Evolutionary conservation across 1,284 basidiomycete genomes (phyloP), one percentile per base, ranked within the genome.

Genomic region (Tilletiopsis washingtonensis): DNA sequence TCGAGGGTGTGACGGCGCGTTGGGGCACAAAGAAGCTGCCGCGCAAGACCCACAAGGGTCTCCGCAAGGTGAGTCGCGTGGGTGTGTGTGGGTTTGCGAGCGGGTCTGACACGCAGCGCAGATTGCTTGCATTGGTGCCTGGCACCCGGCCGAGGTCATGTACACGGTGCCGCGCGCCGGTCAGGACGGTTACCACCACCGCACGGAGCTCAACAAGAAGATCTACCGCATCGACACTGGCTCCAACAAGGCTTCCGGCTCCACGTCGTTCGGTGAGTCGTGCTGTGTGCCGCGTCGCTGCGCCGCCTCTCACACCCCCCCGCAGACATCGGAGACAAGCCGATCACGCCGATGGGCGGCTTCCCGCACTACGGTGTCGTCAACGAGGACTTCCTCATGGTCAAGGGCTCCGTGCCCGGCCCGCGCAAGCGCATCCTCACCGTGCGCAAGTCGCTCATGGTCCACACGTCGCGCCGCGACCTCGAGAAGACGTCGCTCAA

Each of bases 1-100:
- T 91, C 78, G 91, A 97, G 81, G 94, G 94, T 84, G 93, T 97
- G 56, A 98, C 91, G 63, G 87, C 90, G 78, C 85, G 94, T 77
- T 98, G 94, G 94, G 94, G 94, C 67, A 91, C 88, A 76, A 97
- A 91, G 85, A 93, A 91, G 80, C 82, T 98, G 57, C 93, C 93
- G 54, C 82, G 93, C 72, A 97, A 98, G 82, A 97, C 93, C 53
- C 93, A 98, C 84, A 93, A 93, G 78, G 93, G 93, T 88, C 87
- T 96, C 70, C 88, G 91, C 77, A n/a, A n/a, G n/a, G n/a, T n/a
- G n/a, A n/a, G n/a, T n/a, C n/a, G n/a, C n/a, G n/a, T n/a, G n/a
- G n/a, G n/a, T n/a, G n/a, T n/a, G n/a, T n/a, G n/a, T n/a, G n/a
- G n/a, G n/a, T n/a, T n/a, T n/a, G n/a, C n/a, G n/a, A n/a, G n/a